Conservation (phyloP, 2,329 filamentous ascomycete species). For the Plectosphaerella cucumerina region DNA sequence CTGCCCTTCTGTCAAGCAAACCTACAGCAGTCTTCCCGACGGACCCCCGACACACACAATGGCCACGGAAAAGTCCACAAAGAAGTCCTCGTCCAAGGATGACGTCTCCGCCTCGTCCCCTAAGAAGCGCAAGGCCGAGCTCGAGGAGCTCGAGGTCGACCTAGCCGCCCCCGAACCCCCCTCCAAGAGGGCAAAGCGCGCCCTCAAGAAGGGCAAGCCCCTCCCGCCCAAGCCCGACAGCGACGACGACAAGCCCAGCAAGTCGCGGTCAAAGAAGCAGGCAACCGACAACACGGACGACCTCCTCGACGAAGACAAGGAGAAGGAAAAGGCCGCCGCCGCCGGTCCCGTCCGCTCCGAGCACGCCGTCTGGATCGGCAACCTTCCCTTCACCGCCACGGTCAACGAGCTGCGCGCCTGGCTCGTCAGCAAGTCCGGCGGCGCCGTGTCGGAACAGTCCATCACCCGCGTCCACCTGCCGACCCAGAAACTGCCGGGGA, state of each 20-base stretch:
- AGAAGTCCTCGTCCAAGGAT: not conserved
- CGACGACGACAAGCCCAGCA: slow-evolving; percentile 29
- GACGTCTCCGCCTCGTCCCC: slow-evolving; percentile 18
- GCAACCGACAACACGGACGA: slow-evolving; percentile 23
- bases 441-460: slow-evolving; percentile 58
- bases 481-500: slow-evolving; percentile 45
- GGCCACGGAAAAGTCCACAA: slow-evolving; percentile 1
- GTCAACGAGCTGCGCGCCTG: slow-evolving; percentile 73
- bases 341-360: slow-evolving; percentile 68
- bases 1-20: not conserved
- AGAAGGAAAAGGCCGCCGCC: slow-evolving; percentile 31
- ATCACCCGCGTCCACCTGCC: slow-evolving; percentile 87
- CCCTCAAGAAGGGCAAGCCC: slow-evolving; percentile 77
- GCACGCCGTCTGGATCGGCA: slow-evolving; percentile 93
- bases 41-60: not conserved
- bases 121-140: slow-evolving; percentile 69
- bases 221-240: slow-evolving; percentile 41
- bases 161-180: slow-evolving; percentile 85
- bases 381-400: slow-evolving; percentile 79
- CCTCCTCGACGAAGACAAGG: slow-evolving; percentile 29
- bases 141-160: slow-evolving; percentile 83
- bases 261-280: slow-evolving; percentile 29
- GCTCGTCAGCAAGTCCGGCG: slow-evolving; percentile 68
- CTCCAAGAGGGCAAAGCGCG: slow-evolving; percentile 88
- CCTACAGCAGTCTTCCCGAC: not conserved